Conservation (phyloP, 176 grass and related monocot genomes). For the Oryza australiensis region DNA sequence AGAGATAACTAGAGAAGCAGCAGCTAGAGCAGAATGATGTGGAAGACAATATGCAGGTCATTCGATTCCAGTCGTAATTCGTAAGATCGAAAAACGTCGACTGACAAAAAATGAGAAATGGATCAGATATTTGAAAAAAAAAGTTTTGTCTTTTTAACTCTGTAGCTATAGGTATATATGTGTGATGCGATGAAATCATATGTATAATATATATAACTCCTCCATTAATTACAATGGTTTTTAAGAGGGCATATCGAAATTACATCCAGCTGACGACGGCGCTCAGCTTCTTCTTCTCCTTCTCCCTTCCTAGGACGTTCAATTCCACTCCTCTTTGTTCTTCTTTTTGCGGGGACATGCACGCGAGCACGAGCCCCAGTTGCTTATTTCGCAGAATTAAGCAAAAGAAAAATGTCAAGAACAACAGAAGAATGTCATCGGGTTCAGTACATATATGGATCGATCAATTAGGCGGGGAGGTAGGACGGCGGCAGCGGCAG, state of each 20-base stretch:
- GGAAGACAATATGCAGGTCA: too few relatives aligned
- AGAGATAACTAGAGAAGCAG: too few relatives aligned
- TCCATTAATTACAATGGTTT: constrained; percentile 51
- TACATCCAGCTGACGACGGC: constrained; percentile 8
- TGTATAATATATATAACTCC: constrained; percentile 25
- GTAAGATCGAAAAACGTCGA: too few relatives aligned
- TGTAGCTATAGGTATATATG: too few relatives aligned
- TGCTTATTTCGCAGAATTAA: constrained; percentile 13
- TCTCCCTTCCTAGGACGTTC: background rate
- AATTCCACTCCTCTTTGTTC: background rate
- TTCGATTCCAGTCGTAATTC: too few relatives aligned
- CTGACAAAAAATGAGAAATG: too few relatives aligned
- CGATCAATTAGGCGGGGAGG: background rate
- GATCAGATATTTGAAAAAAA: too few relatives aligned
- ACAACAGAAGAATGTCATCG: background rate
- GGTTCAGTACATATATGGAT: background rate
- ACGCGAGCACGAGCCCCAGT: background rate
- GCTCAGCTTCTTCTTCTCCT: background rate
- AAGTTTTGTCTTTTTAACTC: too few relatives aligned
- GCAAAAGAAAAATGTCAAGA: constrained; percentile 8
- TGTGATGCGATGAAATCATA: too few relatives aligned
- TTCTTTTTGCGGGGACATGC: background rate
- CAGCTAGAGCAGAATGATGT: too few relatives aligned
- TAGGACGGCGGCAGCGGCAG: constrained; percentile 62
- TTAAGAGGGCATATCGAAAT: constrained; percentile 39